Base-by-base conservation (phyloP, 352 stramenopile genomes). In the Phytophthora multivora region DNA sequence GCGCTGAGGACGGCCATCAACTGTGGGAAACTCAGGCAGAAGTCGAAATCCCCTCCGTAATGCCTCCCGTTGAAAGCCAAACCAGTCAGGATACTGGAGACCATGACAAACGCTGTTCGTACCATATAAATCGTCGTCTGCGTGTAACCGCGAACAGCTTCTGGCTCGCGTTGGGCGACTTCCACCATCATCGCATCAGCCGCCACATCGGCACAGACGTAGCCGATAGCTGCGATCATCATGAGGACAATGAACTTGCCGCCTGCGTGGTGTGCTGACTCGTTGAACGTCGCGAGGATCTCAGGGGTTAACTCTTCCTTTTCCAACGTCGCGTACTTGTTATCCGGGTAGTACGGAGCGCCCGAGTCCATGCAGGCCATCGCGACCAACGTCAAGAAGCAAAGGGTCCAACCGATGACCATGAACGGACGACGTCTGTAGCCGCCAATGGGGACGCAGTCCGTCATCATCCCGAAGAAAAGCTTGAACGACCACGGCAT, bases 401-500 rank as follows among this genome's bases (percentile, higher is more conserved):
- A 84, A 0, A 83, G 16, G 0, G 43, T 48, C 78, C 75, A 87
- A 4, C 78, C 75, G 16, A 87, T 63, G 13, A 85, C 61, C 67
- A 87, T 84, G 59, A 71, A 87, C 8, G 78, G 74, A 43, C 75
- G 75, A 51, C 78, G 75, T 26, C 78, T 59, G 49, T 79, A 83
- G 12, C 78, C 78, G n/a, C 49, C 46, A 43, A 87, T 81, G 9
- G 77, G 76, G 10, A 79, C 33, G 35, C 70, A 82, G 33, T 87
- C 77, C 3, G 75, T 78, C 4, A 79, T 33, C 55, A 87, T 68
- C 21, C 74, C 75, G 53, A 77, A 80, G 46, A 87, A 75, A 6
- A 79, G 41, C 47, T 84, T 87, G 62, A 85, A 79, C 4, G 71
- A 80, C 77, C 77, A 87, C 0, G 74, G 73, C 56, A 87, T 54